Base-by-base conservation (phyloP, 768 basidiomycete species). In the Termitomyces sp. region DNA sequence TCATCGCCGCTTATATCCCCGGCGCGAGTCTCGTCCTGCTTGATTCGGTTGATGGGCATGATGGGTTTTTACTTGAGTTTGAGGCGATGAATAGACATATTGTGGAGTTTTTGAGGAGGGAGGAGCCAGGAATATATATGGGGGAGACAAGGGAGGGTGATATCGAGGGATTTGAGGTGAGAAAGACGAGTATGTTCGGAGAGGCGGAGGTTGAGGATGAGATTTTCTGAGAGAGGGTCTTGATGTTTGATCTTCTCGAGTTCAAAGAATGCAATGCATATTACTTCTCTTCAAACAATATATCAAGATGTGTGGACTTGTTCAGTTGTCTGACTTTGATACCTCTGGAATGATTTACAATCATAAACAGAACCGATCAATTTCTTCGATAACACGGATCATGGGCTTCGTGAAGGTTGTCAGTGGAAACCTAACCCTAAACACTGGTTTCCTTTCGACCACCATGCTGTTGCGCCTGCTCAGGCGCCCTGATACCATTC, bases 31-130 rank as follows among this genome's bases (percentile, higher is more conserved):
- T 98, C 26, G 87, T 94, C 26, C 80, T 91, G 42, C 88, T 98
- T 36, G 83, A 85, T 6, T 86, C 84, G 8, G 87, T 84, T 2
- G 95, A 98, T 66, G 97, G 97, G 0, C 97, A 99, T 68, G 97
- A 99, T 67, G 97, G 97, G 22, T 98, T 98, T 72, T 71, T 98
- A 60, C 79, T 98, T 57, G 97, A 99, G 73, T 98, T 98, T 68
- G 92, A 98, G 75, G 85, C 85, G 62, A 96, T 99, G 66, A 95
- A 98, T 66, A 73, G 69, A 20, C 84, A 88, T 69, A 84, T 97
- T 27, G 68, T 91, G 56, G 70, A 72, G 51, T 94, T 87, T 71
- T 70, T 99, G 64, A 82, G 74, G 64, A 75, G 77, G 60, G 87
- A 88, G 69, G 82, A 95, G 68, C 85, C 90, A 1, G 83, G 78